phyloP scores from a whole-genome alignment of 2,329 filamentous ascomycete genomes.

The Ophiobolus disseminans region DNA sequence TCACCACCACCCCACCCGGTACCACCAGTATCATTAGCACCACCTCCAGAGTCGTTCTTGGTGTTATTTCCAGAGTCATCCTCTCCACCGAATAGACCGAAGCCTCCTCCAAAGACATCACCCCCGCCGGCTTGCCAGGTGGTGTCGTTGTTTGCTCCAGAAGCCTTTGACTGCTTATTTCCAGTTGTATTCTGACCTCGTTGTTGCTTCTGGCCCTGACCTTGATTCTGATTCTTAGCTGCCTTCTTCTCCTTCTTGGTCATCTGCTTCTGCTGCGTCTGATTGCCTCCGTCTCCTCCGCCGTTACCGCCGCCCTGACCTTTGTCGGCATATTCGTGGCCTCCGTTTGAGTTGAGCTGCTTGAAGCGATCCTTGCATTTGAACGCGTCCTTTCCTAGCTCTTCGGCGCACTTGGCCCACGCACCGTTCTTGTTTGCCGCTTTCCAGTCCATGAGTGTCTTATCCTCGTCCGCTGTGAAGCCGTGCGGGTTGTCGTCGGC shows the following conservation, averaged over 20 bases:
- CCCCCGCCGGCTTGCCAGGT: background rate
- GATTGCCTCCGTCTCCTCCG: constrained; percentile 2
- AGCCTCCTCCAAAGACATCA: background rate
- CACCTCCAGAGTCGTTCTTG: background rate
- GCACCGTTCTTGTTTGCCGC: constrained; percentile 19
- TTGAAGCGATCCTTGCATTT: constrained; percentile 40
- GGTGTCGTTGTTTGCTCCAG: too few relatives aligned
- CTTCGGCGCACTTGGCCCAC: constrained; percentile 42
- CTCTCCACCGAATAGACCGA: too few relatives aligned
- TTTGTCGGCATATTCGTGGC: constrained; percentile 15
- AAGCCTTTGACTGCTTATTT: too few relatives aligned
- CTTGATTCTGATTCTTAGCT: too few relatives aligned
- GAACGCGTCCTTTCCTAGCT: constrained; percentile 31
- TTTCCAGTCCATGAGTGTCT: constrained; percentile 49
- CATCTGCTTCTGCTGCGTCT: background rate
- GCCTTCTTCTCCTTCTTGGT: background rate
- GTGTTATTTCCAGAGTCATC: background rate
- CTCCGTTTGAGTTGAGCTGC: constrained; percentile 43
- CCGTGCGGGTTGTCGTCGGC: constrained; percentile 3
- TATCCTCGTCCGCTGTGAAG: constrained; percentile 52
- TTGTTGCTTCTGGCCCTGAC: too few relatives aligned
- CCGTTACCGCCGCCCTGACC: constrained; percentile 18
- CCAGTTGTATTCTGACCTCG: too few relatives aligned
- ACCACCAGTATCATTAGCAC: background rate
- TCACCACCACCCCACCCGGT: background rate